Evolutionary conservation across 2,329 filamentous ascomycete genomes (phyloP), one percentile per base, ranked within the genome.

Genomic region (Myotisia sp.): DNA sequence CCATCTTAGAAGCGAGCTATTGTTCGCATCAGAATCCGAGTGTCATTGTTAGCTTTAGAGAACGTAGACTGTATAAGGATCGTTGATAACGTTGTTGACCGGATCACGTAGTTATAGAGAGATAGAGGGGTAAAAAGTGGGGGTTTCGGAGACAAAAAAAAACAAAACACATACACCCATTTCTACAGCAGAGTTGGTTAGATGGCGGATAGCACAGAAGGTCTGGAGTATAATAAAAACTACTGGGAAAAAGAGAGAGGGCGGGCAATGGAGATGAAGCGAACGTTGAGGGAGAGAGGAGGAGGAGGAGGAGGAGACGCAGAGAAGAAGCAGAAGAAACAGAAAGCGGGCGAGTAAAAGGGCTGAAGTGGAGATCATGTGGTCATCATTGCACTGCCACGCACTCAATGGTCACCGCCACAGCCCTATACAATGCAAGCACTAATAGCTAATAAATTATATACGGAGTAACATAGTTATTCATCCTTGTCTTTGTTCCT

Each of bases 1-100:
- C 50, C 30, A 56, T 42, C 43, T 56, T 55, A 9, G 46, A 50
- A 33, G 52, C 52, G 33, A 56, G 47, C 53, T 56, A 44, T 40
- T 17, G 13, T 31, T 13, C 20, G n/a, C n/a, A n/a, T n/a, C n/a
- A n/a, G n/a, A n/a, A n/a, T n/a, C n/a, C n/a, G n/a, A n/a, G n/a
- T n/a, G n/a, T n/a, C n/a, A n/a, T n/a, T n/a, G n/a, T n/a, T 21
- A 32, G 20, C 9, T n/a, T 23, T 4, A 24, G 12, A 14, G 23
- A 3, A 4, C 10, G 14, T 10, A 24, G 18, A 23, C 22, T 6
- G 22, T n/a, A 23, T n/a, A 32, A 16, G 29, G 12, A 12, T 7
- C n/a, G 3, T 3, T 9, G 20, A 23, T 22, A 32, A 14, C 18
- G 6, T 14, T 10, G 6, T 23, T n/a, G 13, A n/a, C n/a, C n/a